Conservation (phyloP, 73 alveolate species). For the Stentor coeruleus region DNA sequence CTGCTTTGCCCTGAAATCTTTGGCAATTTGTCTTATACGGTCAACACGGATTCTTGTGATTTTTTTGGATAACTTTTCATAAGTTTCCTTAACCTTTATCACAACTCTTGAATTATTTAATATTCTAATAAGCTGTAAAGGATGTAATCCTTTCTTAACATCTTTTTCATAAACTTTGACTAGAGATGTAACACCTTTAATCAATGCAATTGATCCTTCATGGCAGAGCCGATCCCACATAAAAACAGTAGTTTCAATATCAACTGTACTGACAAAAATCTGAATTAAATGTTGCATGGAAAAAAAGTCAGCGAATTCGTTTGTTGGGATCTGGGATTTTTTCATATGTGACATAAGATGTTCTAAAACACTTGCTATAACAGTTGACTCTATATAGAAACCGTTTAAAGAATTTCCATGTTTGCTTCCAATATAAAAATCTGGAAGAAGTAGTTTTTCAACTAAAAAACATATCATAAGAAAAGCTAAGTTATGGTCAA, state of each 20-base stretch:
- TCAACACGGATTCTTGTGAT: neutral
- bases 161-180: neutral
- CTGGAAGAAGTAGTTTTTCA: conserved; percentile 19
- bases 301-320: conserved; percentile 12
- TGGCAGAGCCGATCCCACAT: neutral
- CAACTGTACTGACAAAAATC: conserved; percentile 1
- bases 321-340: neutral
- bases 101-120: neutral
- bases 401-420: conserved; percentile 21
- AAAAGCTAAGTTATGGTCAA: neutral
- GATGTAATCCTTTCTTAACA: neutral
- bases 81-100: neutral
- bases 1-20: conserved; percentile 2
- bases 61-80: neutral
- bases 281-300: conserved; percentile 15
- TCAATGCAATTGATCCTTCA: neutral
- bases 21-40: neutral
- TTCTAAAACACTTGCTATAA: neutral
- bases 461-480: neutral
- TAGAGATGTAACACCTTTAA: neutral
- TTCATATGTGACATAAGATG: neutral
- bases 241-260: neutral
- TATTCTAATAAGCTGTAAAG: neutral
- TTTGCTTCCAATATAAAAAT: neutral
- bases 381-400: neutral